Percentiles rank a stretch among this genome's conserved stretches.
These are phyloP conservation scores for Alternaria postmessia DNA, from an alignment of 2,329 filamentous ascomycete species.

Conservation along the genomic window DNA sequence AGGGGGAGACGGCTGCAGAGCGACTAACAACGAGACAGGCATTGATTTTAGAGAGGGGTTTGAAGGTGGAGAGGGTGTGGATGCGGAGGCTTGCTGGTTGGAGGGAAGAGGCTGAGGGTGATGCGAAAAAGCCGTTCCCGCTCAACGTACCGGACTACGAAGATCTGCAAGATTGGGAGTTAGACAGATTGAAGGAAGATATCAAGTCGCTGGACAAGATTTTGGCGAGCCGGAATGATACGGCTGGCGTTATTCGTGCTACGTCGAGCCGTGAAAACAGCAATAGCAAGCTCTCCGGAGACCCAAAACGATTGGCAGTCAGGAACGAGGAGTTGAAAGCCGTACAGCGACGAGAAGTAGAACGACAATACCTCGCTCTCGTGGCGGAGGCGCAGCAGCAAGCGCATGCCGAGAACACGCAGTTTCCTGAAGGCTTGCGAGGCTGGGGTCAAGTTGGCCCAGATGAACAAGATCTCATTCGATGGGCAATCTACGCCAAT, in stretches of 20 bases:
- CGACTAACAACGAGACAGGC: background rate
- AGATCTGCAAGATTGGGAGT: background rate
- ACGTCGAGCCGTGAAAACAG: rapidly evolving
- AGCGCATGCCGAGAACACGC: background rate
- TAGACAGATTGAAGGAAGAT: background rate
- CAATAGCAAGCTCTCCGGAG: background rate
- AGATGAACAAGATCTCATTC: background rate
- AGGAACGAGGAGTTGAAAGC: background rate
- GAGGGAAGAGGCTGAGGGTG: background rate
- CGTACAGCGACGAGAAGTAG: background rate
- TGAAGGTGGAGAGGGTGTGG: background rate
- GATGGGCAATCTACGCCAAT: background rate
- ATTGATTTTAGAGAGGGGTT: background rate
- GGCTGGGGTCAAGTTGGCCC: background rate
- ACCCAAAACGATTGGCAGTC: background rate
- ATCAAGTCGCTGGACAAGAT: background rate
- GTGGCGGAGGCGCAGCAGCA: background rate
- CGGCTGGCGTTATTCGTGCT: background rate
- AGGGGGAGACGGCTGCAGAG: background rate
- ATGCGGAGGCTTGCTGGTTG: background rate
- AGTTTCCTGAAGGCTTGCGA: background rate
- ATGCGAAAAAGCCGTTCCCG: background rate
- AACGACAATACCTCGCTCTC: background rate
- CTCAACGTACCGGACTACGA: background rate
- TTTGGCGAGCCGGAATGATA: background rate